phyloP scores from a whole-genome alignment of 192 early-diverging fungal species.

The Dissophora globulifera region DNA sequence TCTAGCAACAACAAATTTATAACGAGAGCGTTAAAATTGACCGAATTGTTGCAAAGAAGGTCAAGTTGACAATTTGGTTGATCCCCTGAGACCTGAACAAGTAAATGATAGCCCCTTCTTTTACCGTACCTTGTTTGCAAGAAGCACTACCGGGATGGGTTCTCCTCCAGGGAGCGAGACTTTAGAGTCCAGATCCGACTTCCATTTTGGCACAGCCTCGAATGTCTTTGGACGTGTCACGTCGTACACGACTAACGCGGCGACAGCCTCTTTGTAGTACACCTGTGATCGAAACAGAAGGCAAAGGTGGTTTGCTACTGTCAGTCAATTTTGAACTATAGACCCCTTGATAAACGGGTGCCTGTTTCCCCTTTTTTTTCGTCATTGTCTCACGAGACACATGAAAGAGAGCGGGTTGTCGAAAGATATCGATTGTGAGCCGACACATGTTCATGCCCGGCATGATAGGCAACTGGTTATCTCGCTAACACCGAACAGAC shows the following conservation, averaged over 20 bases:
- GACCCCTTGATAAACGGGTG: neutral
- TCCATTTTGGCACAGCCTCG: slow-evolving; percentile 67
- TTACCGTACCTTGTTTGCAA: slow-evolving; percentile 66
- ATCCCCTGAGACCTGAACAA: too few relatives aligned
- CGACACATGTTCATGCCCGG: slow-evolving; percentile 3
- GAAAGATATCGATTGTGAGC: too few relatives aligned
- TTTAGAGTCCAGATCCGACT: slow-evolving; percentile 67
- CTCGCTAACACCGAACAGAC: too few relatives aligned
- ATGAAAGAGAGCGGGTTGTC: too few relatives aligned
- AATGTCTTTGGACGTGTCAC: slow-evolving; percentile 67
- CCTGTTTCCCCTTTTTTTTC: slow-evolving; percentile 1
- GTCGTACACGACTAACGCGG: slow-evolving; percentile 69
- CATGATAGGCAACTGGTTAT: neutral
- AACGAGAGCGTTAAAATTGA: too few relatives aligned
- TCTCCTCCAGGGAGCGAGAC: slow-evolving; percentile 65
- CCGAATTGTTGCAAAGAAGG: too few relatives aligned
- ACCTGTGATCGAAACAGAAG: slow-evolving; percentile 51
- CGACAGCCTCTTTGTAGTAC: slow-evolving; percentile 70
- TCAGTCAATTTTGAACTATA: neutral
- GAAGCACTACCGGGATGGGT: slow-evolving; percentile 62
- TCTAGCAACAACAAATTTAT: slow-evolving; percentile 27
- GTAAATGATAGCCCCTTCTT: too few relatives aligned
- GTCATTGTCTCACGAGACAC: too few relatives aligned
- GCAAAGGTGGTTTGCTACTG: neutral
- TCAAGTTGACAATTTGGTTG: too few relatives aligned